Conservation (phyloP, 164 flowering plant species). For the Paratinospora sagittata region DNA sequence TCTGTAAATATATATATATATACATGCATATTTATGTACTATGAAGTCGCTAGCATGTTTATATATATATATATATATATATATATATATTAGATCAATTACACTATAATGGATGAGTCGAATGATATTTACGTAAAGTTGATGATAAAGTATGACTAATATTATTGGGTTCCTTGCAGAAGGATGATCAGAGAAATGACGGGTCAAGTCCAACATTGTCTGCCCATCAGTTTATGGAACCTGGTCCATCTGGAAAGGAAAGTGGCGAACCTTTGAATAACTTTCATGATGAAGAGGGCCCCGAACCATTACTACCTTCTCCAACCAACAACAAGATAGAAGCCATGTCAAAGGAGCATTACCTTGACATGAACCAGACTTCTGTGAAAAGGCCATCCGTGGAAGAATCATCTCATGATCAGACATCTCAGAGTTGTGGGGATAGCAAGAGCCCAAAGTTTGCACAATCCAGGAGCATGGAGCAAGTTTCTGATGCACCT, state of each 20-base stretch:
- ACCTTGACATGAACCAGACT: not conserved
- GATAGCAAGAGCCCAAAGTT: slow-evolving; percentile 24
- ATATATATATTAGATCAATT: no score
- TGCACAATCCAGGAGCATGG: slow-evolving; percentile 14
- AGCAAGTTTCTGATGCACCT: slow-evolving; percentile 28
- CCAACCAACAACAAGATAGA: not conserved
- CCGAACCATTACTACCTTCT: not conserved
- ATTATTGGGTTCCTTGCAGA: not conserved
- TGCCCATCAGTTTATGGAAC: slow-evolving; percentile 31
- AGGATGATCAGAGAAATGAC: slow-evolving; percentile 14
- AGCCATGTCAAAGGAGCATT: not conserved
- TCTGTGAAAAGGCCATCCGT: not conserved
- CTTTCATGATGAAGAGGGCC: slow-evolving; percentile 18
- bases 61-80: no score
- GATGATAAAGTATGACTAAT: no score
- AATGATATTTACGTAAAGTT: no score
- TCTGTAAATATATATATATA: no score
- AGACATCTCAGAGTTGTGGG: slow-evolving; percentile 5
- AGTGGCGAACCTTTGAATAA: slow-evolving; percentile 14
- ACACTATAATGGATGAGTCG: no score
- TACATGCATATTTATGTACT: no score
- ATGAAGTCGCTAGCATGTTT: no score
- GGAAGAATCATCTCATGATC: slow-evolving; percentile 9
- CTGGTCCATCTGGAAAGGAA: slow-evolving; percentile 20
- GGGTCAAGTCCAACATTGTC: slow-evolving; percentile 20